Base-by-base conservation (phyloP, 164 flowering plant genomes). In the Houttuynia cordata region DNA sequence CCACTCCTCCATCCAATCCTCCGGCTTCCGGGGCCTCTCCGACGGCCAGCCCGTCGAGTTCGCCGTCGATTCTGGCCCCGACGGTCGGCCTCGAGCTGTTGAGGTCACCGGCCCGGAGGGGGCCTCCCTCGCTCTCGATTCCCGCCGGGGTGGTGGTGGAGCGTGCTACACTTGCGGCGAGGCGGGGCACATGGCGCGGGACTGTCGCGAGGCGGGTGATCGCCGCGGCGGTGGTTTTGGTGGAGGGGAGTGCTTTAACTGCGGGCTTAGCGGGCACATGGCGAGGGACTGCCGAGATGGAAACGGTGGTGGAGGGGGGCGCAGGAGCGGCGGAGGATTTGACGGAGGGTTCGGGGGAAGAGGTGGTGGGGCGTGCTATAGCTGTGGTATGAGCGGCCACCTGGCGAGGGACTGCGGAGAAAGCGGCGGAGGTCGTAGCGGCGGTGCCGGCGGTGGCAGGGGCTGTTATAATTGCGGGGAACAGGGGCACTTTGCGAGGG, bases 21-120 rank as follows among this genome's bases (percentile, higher is more conserved):
- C 80, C 1, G 89, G 91, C 22, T 83, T 52, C 61, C 80, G 91
- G 0, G 68, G 72, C 60, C 78, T 88, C 4, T 53, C 56, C 8
- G 81, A 69, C 19, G 86, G 83, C 18, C 81, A 80, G n/a, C 0
- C 51, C 22, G 96, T 88, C 14, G 91, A 89, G 77, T 89, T 77
- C 68, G 55, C 52, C 30, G 20, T 84, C 62, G 68, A 65, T 0
- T 21, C 13, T 5, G 81, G 74, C 10, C 75, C 68, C 4, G 79
- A 78, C 50, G 81, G 83, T 9, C 77, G 76, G 53, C 51, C 73
- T 23, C 76, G 81, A 64, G 97, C 97, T 45, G 73, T 81, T 8
- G 81, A 90, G 22, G 97, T 90, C 58, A 78, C 76, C n/a, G 75
- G 75, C 6, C 80, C 79, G 10, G 72, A 77, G 10, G 85, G 83